phyloP scores from a whole-genome alignment of 2,329 filamentous ascomycete species.

The Apiospora malaysiana region DNA sequence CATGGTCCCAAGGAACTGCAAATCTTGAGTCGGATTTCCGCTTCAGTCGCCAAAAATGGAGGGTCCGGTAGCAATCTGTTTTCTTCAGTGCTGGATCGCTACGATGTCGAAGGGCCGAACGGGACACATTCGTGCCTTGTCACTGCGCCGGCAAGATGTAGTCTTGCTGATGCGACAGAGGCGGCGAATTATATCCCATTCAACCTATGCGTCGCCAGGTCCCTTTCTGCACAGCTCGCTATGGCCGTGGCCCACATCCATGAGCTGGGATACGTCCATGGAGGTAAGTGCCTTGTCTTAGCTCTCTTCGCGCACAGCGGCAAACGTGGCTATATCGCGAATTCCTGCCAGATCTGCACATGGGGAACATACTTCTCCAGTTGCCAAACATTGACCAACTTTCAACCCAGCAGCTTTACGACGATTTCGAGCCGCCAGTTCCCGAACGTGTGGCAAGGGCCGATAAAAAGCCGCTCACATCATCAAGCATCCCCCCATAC shows the following conservation, averaged over 20 bases:
- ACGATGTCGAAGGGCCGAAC: constrained; percentile 36
- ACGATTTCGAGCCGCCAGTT: constrained; percentile 32
- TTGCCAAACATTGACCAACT: constrained; percentile 30
- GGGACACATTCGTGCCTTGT: constrained; percentile 39
- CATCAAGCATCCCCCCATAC: constrained; percentile 37
- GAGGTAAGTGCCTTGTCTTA: constrained; percentile 29
- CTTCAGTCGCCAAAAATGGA: constrained; percentile 21
- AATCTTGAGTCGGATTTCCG: constrained; percentile 29
- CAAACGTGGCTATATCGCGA: not conserved
- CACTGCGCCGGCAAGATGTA: constrained; percentile 35
- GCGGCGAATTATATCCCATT: constrained; percentile 27
- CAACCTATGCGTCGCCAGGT: constrained; percentile 35
- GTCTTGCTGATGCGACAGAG: constrained; percentile 32
- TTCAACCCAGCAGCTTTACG: constrained; percentile 33
- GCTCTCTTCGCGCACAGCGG: not conserved
- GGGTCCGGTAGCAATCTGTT: constrained; percentile 26
- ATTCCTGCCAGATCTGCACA: constrained; percentile 37
- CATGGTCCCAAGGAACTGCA: constrained; percentile 30
- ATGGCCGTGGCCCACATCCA: constrained; percentile 40
- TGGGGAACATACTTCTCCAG: constrained; percentile 43
- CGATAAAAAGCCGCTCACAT: constrained; percentile 3
- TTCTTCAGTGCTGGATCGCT: constrained; percentile 33
- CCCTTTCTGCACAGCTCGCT: constrained; percentile 37
- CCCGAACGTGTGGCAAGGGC: constrained; percentile 28
- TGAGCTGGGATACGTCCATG: constrained; percentile 39